These are phyloP conservation scores for Tulasnella sp. DNA, from an alignment of 768 basidiomycete species.

Conservation along the genomic window DNA sequence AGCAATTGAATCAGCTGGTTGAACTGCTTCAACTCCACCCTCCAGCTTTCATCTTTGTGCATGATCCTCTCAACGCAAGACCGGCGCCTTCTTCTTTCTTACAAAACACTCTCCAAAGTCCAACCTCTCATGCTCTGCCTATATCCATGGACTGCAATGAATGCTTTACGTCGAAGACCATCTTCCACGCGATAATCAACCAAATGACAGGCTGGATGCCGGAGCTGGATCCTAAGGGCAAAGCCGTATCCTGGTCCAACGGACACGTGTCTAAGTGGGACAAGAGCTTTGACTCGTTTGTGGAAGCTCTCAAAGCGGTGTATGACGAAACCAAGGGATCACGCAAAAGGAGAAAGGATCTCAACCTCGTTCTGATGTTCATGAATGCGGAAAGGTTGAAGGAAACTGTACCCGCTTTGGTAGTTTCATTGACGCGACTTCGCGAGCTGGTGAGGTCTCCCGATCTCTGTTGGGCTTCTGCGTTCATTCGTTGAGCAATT, in stretches of 20 bases:
- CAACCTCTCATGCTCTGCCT: neutral
- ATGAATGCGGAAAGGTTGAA: constrained; percentile 56
- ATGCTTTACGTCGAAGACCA: constrained; percentile 48
- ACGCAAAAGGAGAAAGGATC: neutral
- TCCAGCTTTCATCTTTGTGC: constrained; percentile 51
- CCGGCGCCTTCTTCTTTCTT: constrained; percentile 12
- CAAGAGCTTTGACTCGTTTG: constrained; percentile 10
- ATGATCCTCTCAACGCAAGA: constrained; percentile 43
- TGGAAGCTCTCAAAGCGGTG: constrained; percentile 4
- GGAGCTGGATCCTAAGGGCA: constrained; percentile 27
- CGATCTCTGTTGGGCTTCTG: neutral
- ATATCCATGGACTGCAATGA: constrained; percentile 20
- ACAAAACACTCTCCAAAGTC: neutral
- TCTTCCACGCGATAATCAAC: constrained; percentile 60
- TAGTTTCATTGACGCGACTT: constrained; percentile 61
- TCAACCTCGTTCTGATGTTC: constrained; percentile 45
- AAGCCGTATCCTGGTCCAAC: constrained; percentile 10
- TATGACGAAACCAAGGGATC: neutral
- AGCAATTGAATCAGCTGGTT: constrained; percentile 18
- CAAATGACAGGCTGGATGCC: constrained; percentile 43
- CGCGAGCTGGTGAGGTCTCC: constrained; percentile 46
- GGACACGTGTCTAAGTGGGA: constrained; percentile 6
- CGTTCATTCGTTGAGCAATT: constrained; percentile 3
- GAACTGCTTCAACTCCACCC: constrained; percentile 34
- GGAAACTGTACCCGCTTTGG: constrained; percentile 47